Evolutionary conservation across 2,329 filamentous ascomycete species (phyloP), one percentile per base, ranked within the genome.

Genomic region (Rugonectria rugulosa): DNA sequence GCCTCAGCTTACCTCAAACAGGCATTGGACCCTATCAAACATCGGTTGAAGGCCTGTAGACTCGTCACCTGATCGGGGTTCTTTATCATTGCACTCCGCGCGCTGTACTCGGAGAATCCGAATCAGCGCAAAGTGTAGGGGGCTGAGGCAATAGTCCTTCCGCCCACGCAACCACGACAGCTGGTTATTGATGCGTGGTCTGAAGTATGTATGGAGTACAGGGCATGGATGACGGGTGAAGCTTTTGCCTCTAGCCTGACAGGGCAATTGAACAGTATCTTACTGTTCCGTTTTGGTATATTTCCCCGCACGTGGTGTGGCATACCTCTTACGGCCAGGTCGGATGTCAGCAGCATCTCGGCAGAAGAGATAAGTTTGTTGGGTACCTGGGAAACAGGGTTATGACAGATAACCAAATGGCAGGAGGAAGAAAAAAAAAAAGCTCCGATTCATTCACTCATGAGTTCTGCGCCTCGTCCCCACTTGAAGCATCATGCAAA

Each of bases 231-330:
- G 36, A n/a, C 19, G 23, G 34, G 15, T 6, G n/a, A n/a, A 11
- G n/a, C 37, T 26, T 23, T 23, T 24, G 19, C 37, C 12, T 24
- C 37, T 40, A 27, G 11, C 48, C 40, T 6, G 41, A 51, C 5
- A 14, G 7, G 31, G 48, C 15, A 51, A 42, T 37, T 29, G 38
- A n/a, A 34, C 24, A 36, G 21, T 8, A 19, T n/a, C 8, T 17
- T 3, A 11, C 23, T 50, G 38, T 50, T 40, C 48, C 48, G 21
- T 42, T 34, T 51, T 23, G 48, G 48, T 27, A 51, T 42, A 21
- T 51, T 51, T 51, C 48, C 27, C 48, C 48, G 48, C 21, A 10
- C 7, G 9, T 4, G 12, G 31, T 23, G 31, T 34, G 31, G 21
- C 23, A 23, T 44, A 19, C 48, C 48, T 36, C 5, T 38, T 43